These are phyloP conservation scores for Erodium moschatum DNA, from an alignment of 441 rosid genomes.

Conservation along the genomic window DNA sequence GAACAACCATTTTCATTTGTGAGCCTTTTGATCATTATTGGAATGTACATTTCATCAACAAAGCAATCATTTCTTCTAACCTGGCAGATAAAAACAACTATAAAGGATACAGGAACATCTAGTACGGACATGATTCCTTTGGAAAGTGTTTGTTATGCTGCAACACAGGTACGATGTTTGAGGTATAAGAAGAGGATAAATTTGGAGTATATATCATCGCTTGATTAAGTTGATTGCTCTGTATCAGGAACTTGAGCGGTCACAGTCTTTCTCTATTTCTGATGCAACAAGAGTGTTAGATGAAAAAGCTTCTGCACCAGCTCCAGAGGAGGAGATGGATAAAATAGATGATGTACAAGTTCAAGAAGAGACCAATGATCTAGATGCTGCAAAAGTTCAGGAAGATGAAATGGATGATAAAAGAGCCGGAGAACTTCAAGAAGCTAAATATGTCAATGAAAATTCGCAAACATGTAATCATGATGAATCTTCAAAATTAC, in stretches of 20 bases:
- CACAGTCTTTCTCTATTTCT: not conserved
- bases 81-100: constrained; percentile 41
- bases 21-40: constrained; percentile 1
- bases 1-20: not conserved
- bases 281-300: not conserved
- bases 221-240: not conserved
- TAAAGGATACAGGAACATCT: constrained; percentile 30
- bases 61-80: constrained; percentile 14
- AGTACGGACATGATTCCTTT: constrained; percentile 25
- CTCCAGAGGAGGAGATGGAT: constrained; percentile 23
- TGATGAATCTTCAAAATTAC: constrained; percentile 19
- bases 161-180: constrained; percentile 24
- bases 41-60: constrained; percentile 2
- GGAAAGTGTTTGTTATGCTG: constrained; percentile 25
- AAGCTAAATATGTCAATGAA: not conserved
- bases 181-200: not conserved
- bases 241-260: constrained; percentile 12
- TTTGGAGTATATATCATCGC: not conserved
- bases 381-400: not conserved
- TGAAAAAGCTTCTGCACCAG: not conserved
- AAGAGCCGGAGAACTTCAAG: not conserved
- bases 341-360: constrained; percentile 15
- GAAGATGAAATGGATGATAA: constrained; percentile 4
- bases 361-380: constrained; percentile 3
- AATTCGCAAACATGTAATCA: constrained; percentile 3